Evolutionary conservation across 2,329 filamentous ascomycete genomes (phyloP).

Genomic region (Bretziella fagacearum): DNA sequence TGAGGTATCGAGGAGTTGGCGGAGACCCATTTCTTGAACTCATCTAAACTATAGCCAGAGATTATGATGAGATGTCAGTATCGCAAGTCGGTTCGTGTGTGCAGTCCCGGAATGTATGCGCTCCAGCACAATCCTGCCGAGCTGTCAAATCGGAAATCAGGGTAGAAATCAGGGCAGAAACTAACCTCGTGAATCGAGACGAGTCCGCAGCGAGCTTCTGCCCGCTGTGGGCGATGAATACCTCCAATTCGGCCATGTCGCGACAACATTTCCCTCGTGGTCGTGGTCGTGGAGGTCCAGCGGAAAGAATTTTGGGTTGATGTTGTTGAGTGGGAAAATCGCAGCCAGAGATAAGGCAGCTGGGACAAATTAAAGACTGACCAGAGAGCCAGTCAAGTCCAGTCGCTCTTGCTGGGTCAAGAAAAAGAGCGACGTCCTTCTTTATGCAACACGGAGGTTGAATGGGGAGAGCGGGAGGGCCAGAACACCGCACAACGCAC

Average conservation of each 20-base stretch:
- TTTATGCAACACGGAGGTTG: not conserved
- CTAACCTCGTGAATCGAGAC: slow-evolving; percentile 56
- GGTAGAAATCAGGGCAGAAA: slow-evolving; percentile 1
- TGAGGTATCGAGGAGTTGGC: slow-evolving; percentile 55
- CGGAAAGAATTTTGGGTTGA: not conserved
- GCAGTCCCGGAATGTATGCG: slow-evolving; percentile 6
- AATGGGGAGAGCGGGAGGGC: not conserved
- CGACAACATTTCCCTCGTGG: slow-evolving; percentile 14
- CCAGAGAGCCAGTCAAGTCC: no score
- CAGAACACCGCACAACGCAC: not conserved
- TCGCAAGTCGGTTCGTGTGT: not conserved
- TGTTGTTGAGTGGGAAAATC: not conserved
- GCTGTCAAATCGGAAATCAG: not conserved
- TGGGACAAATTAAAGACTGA: not conserved
- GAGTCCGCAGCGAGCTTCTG: slow-evolving; percentile 67
- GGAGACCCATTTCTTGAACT: slow-evolving; percentile 66
- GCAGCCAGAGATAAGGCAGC: slow-evolving; percentile 11
- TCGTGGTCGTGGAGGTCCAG: not conserved
- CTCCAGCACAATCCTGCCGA: not conserved
- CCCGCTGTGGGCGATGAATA: slow-evolving; percentile 87
- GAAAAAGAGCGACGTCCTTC: not conserved
- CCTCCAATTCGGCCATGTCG: slow-evolving; percentile 33
- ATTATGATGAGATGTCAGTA: slow-evolving; percentile 11
- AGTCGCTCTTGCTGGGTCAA: no score
- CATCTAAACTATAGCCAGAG: slow-evolving; percentile 49